Percentiles rank a stretch among this genome's conserved stretches.
phyloP scores from a whole-genome alignment of 345 rosid species.

The Hirschfeldia incana region DNA sequence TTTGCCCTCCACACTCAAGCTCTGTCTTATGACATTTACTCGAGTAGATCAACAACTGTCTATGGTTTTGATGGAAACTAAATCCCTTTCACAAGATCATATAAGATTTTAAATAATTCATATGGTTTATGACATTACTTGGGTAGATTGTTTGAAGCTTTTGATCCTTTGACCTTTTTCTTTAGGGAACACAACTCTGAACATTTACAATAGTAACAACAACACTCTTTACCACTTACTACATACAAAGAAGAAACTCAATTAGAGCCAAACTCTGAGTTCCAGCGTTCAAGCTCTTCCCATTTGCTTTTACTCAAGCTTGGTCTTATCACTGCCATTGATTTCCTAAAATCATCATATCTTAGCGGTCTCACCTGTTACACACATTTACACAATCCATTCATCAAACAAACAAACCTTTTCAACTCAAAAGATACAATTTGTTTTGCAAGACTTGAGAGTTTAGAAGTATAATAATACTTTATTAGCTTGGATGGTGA shows the following conservation, averaged over 20 bases:
- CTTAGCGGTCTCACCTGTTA: constrained; percentile 74
- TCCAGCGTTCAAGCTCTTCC: constrained; percentile 94
- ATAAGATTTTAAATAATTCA: too few species aligned
- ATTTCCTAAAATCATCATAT: constrained; percentile 75
- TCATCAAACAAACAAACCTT: not conserved
- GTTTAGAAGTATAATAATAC: constrained; percentile 32
- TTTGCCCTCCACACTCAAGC: too few species aligned
- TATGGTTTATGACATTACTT: too few species aligned
- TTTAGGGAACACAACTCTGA: not conserved
- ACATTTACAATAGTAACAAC: constrained; percentile 28
- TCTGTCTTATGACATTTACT: too few species aligned
- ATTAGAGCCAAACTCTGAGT: constrained; percentile 78
- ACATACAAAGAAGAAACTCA: constrained; percentile 26
- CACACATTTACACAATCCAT: not conserved
- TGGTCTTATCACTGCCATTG: constrained; percentile 85
- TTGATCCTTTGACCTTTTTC: too few species aligned
- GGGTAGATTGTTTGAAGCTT: too few species aligned
- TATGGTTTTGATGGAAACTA: too few species aligned
- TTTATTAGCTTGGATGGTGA: constrained; percentile 81
- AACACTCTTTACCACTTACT: not conserved
- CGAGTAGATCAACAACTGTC: too few species aligned
- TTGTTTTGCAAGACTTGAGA: not conserved
- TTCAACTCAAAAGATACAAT: not conserved
- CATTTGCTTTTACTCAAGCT: constrained; percentile 85
- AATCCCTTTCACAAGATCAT: too few species aligned